phyloP scores from a whole-genome alignment of 179 eudicot genomes.

The Heliamphora pulchella region DNA sequence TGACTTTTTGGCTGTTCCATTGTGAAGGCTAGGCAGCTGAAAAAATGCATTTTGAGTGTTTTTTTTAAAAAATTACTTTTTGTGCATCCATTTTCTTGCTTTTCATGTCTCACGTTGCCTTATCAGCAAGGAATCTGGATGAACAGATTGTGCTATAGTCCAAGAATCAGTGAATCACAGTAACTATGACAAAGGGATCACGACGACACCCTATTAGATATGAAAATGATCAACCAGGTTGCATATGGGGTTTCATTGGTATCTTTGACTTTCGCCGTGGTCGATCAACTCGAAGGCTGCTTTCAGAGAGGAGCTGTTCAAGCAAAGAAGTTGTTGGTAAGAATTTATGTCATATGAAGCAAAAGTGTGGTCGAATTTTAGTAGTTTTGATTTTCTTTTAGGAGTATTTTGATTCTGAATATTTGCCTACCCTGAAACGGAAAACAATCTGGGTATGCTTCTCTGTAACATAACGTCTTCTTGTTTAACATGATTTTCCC shows the following conservation, averaged over 20 bases:
- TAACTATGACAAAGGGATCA: slow-evolving; percentile 55
- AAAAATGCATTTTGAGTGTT: not conserved
- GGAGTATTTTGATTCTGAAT: not conserved
- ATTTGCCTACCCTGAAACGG: not conserved
- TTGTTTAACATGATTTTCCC: not conserved
- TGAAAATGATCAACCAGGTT: slow-evolving; percentile 51
- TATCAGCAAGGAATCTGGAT: slow-evolving; percentile 5
- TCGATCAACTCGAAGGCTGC: slow-evolving; percentile 43
- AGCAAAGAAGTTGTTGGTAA: slow-evolving; percentile 52
- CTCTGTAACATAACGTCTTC: not conserved
- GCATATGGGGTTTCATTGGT: slow-evolving; percentile 69
- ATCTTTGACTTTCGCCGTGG: slow-evolving; percentile 64
- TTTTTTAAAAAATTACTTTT: not conserved
- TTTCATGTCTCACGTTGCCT: slow-evolving; percentile 16
- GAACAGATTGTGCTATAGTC: slow-evolving; percentile 16
- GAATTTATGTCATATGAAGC: not conserved
- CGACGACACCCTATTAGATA: slow-evolving; percentile 28
- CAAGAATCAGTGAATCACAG: not conserved
- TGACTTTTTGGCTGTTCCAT: not conserved
- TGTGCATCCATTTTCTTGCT: not conserved
- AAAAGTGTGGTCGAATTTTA: not conserved
- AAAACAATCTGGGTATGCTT: not conserved
- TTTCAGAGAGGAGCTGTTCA: slow-evolving; percentile 44
- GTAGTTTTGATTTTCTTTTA: not conserved
- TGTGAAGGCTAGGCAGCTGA: not conserved